phyloP scores from a whole-genome alignment of 1,284 basidiomycete species.

The Ustilago loliicola region DNA sequence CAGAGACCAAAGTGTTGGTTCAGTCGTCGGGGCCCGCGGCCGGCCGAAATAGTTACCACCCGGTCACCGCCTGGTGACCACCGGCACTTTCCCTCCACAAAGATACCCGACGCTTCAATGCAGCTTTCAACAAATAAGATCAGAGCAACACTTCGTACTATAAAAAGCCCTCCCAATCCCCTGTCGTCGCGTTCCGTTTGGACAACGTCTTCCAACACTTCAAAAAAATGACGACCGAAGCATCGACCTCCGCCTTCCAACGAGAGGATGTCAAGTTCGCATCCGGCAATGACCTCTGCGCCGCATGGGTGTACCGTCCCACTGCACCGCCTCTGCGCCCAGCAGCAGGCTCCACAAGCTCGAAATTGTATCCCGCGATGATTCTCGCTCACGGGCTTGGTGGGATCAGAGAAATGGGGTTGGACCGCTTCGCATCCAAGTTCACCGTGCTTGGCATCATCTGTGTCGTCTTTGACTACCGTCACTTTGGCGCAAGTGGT shows the following conservation, averaged over 20 bases:
- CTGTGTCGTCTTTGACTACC: constrained; percentile 62
- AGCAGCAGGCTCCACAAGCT: background rate
- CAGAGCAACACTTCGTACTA: background rate
- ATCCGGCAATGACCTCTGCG: constrained; percentile 34
- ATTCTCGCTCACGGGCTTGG: constrained; percentile 61
- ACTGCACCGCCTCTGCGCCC: constrained; percentile 11
- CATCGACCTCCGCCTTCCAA: constrained; percentile 15
- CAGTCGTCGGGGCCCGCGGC: too few relatives aligned
- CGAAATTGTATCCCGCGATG: constrained; percentile 32
- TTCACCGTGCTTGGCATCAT: constrained; percentile 53
- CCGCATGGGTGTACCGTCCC: constrained; percentile 53
- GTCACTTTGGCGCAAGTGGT: constrained; percentile 43
- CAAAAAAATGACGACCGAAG: constrained; percentile 23
- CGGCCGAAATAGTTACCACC: background rate
- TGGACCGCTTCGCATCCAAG: constrained; percentile 43
- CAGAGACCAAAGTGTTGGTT: background rate
- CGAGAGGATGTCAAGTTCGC: constrained; percentile 48
- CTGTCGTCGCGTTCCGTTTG: background rate
- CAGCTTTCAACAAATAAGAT: too few relatives aligned
- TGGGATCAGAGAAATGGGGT: constrained; percentile 52
- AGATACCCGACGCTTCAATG: too few relatives aligned
- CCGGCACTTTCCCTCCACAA: background rate
- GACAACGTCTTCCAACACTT: background rate
- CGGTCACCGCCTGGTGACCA: constrained; percentile 8
- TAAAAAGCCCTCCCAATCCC: background rate